Evolutionary conservation across 129 eudicot genomes (phyloP).

Genomic region (Centaurea solstitialis): DNA sequence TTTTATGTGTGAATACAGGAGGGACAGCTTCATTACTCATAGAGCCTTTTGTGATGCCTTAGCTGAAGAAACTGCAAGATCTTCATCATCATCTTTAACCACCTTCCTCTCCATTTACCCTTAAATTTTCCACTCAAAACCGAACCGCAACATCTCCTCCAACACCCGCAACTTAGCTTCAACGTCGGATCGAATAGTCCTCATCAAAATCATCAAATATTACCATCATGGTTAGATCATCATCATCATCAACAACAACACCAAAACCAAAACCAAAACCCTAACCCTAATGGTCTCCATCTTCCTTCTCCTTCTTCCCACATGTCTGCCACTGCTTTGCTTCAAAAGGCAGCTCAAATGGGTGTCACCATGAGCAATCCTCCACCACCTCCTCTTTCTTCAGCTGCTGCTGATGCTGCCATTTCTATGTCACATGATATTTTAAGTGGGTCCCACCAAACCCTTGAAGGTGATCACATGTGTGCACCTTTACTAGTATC

Average conservation of each 20-base stretch:
- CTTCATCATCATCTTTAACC: constrained; percentile 28
- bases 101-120: constrained; percentile 36
- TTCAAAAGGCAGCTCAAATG: constrained; percentile 78
- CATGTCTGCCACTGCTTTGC: constrained; percentile 80
- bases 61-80: constrained; percentile 65
- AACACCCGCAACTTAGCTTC: constrained; percentile 38
- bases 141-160: constrained; percentile 40
- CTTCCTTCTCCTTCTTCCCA: constrained; percentile 41
- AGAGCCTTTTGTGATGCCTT: constrained; percentile 80
- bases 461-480: constrained; percentile 51
- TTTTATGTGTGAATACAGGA: constrained; percentile 42
- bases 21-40: constrained; percentile 83
- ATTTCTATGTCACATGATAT: constrained; percentile 6
- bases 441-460: constrained; percentile 41
- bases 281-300: constrained; percentile 12
- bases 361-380: constrained; percentile 66
- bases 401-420: not conserved
- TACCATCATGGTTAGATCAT: constrained; percentile 35
- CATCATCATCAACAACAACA: constrained; percentile 13
- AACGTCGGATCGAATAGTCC: constrained; percentile 35
- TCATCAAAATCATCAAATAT: constrained; percentile 25
- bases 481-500: constrained; percentile 40
- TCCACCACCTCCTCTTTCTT: not conserved
- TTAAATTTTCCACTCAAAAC: constrained; percentile 43
- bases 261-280: not conserved